Base-by-base conservation (phyloP, 805 yeast genomes). In the Cyberlindnera mississippiensis region DNA sequence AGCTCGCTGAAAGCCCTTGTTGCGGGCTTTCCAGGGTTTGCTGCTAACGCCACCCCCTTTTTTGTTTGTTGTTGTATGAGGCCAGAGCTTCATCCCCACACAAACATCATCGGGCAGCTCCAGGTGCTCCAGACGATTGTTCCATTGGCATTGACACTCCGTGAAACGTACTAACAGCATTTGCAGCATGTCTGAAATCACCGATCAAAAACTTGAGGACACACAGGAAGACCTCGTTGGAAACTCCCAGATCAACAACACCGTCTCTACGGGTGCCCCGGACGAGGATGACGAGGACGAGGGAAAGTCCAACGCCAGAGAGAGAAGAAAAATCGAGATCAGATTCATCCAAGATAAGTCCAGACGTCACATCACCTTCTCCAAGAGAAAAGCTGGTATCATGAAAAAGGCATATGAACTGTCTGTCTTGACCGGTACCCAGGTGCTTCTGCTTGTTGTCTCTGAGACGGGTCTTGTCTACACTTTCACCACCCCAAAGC, bases 331-430 rank as follows among this genome's bases (percentile, higher is more conserved):
- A 68, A 91, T 91, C 58, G 99, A 93, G 67, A 93, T 93, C 64
- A 87, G 88, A 71, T 93, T 93, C 61, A 93, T 93, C 59, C 96
- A 91, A 70, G 97, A 93, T 67, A 93, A 93, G 69, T 87, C 96
- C 16, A 81, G 99, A 64, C 86, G 99, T 60, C 99, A 93, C 68
- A 95, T 93, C 56, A 93, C 99, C 24, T 93, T 93, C 60, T 88
- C 97, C 40, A 93, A 93, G 71, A 85, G 99, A 68, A 91, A 91
- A 68, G 98, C 96, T 35, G 99, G 99, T 55, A 91, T 93, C 59
- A 93, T 93, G 99, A 93, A 93, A 71, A 93, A 93, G 71, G 99
- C 99, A n/a, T 93, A 91, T 68, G 99, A 93, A 64, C 75, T 93
- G 51, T 85, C 96, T 16, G 98, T 93, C 40, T 75, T 93, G 56